A percentile compares a stretch with the other conserved stretches of the same genome.
phyloP scores from a whole-genome alignment of 306 rosid species.

The Crotalaria pallida region DNA sequence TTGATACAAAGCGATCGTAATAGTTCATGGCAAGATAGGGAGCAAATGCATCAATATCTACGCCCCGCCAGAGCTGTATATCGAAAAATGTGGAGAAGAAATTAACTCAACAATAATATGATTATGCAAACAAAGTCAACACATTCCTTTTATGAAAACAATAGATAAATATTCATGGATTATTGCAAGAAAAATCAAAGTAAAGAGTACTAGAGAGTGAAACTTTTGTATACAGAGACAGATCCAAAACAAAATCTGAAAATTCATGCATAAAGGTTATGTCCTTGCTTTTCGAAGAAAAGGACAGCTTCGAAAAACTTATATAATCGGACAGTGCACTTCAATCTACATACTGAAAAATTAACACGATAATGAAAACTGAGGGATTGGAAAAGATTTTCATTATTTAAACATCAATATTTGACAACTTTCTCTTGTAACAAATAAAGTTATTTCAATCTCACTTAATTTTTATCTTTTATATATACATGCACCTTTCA shows the following conservation, averaged over 20 bases:
- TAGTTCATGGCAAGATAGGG: conserved; percentile 21
- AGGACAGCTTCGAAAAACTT: not conserved
- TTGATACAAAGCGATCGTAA: conserved; percentile 9
- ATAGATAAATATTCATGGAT: not conserved
- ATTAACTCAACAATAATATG: not conserved
- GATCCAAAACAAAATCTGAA: not conserved
- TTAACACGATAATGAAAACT: no score
- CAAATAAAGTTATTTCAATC: no score
- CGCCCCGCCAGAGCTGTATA: not conserved
- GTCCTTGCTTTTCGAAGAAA: not conserved
- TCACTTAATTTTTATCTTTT: no score
- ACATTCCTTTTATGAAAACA: not conserved
- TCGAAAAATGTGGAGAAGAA: not conserved
- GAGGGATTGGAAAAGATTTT: no score
- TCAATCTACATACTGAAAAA: not conserved
- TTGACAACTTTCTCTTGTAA: no score
- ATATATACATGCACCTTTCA: no score
- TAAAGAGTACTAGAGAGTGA: not conserved
- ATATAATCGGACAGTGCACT: not conserved
- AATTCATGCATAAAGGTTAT: not conserved
- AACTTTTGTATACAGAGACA: not conserved
- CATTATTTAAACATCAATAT: no score
- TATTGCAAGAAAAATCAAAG: not conserved
- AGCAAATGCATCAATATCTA: not conserved
- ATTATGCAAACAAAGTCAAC: not conserved